Base-by-base conservation (phyloP, 768 basidiomycete genomes). In the Termitomyces titanicus region DNA sequence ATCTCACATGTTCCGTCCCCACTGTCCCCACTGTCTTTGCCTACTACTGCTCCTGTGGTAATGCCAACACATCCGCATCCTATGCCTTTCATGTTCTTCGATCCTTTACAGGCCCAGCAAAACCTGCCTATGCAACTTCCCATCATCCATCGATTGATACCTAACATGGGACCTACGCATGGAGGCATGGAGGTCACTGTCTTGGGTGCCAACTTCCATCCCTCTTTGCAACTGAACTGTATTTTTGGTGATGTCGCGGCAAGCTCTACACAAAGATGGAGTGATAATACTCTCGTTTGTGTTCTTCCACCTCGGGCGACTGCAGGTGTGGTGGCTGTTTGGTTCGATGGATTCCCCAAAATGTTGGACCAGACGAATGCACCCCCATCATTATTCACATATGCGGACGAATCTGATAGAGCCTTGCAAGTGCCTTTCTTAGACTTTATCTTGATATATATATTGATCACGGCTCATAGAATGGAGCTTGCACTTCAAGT, bases 401-500 rank as follows among this genome's bases (percentile, higher is more conserved):
- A 98, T 70, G 83, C 86, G 18, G 93, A 96, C 63, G 90, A 94
- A 57, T 88, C 91, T 24, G 95, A 98, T 65, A 76, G 92, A 51
- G 88, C 90, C 7, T 71, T 98, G 89, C 94, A 65, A 72, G 91
- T 82, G 15, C 47, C 54, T 40, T 60, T 53, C 61, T 4, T 55
- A 13, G 33, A 25, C 49, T 50, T 51, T 20, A 22, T 45, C 43
- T 42, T 37, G 58, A 24, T 24, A 38, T 53, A 53, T n/a, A 18
- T 53, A 51, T 59, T 65, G 38, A 61, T 38, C 50, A 59, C 55
- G 18, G 35, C 58, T 63, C 15, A 27, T 62, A 95, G 92, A 61
- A 95, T 98, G 92, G 95, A 96, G 68, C 82, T 97, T 51, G 94
- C 94, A 49, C 77, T 98, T 3, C 94, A 96, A 66, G 93, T 96